Percentiles rank a stretch among this genome's conserved stretches.
phyloP scores from a whole-genome alignment of 2,329 filamentous ascomycete genomes.

The Epichloe gansuensis region DNA sequence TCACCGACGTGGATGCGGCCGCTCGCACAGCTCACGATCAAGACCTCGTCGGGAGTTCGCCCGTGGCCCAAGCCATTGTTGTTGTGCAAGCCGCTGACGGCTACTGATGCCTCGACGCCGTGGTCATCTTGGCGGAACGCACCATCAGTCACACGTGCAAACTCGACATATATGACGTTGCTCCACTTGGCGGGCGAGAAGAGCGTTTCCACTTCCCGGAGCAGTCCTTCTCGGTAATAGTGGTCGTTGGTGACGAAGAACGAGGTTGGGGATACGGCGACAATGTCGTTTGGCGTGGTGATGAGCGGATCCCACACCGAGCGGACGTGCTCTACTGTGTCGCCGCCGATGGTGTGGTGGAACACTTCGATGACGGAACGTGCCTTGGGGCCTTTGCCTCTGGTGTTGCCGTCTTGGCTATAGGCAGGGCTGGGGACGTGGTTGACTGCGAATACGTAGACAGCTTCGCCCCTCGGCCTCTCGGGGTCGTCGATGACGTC shows the following conservation, averaged over 20 bases:
- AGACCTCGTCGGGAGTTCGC: conserved; percentile 24
- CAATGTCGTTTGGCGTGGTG: conserved; percentile 46
- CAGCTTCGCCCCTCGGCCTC: conserved; percentile 20
- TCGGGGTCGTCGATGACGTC: conserved; percentile 41
- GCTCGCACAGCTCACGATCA: conserved; percentile 30
- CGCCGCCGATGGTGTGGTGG: conserved; percentile 34
- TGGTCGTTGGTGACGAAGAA: conserved; percentile 53
- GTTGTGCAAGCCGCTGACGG: conserved; percentile 33
- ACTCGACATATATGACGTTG: conserved; percentile 31
- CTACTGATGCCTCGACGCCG: conserved; percentile 31
- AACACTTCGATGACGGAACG: conserved; percentile 47
- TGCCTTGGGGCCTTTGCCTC: conserved; percentile 24
- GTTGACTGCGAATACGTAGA: conserved; percentile 51
- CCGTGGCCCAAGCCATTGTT: conserved; percentile 46
- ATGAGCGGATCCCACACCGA: conserved; percentile 41
- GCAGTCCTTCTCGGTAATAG: conserved; percentile 33
- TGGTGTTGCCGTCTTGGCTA: conserved; percentile 11
- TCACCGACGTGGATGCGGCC: conserved; percentile 34
- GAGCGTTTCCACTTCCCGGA: conserved; percentile 36
- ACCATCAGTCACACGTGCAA: conserved; percentile 15
- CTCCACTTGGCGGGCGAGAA: conserved; percentile 33
- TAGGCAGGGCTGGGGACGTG: conserved; percentile 39
- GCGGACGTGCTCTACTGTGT: conserved; percentile 33
- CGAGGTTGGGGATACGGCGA: conserved; percentile 31
- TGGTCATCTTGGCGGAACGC: conserved; percentile 14